phyloP scores from a whole-genome alignment of 1,284 basidiomycete species.

The Irpex sp. region DNA sequence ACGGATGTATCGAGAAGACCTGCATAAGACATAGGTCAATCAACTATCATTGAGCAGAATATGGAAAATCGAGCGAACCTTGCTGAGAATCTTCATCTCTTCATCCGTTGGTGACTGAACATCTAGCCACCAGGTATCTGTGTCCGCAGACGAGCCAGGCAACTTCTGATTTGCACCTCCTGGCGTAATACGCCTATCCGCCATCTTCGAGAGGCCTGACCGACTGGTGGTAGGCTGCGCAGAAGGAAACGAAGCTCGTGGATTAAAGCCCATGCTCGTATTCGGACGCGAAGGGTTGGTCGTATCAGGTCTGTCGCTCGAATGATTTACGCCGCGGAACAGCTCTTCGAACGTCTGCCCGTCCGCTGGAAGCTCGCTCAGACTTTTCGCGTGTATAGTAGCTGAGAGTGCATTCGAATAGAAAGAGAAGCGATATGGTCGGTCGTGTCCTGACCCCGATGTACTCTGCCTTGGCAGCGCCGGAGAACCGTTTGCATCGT shows the following conservation, averaged over 20 bases:
- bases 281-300: constrained; percentile 12
- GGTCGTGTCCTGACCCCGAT: constrained; percentile 56
- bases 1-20: constrained; percentile 96
- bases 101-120: constrained; percentile 93
- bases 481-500: not conserved
- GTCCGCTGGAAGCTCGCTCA: constrained; percentile 91
- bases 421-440: constrained; percentile 97
- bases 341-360: constrained; percentile 92
- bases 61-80: constrained; percentile 42
- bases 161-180: constrained; percentile 9
- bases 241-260: not conserved
- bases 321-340: constrained; percentile 53
- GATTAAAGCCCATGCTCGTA: constrained; percentile 8
- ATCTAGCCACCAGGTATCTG: constrained; percentile 94
- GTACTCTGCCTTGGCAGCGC: constrained; percentile 8
- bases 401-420: constrained; percentile 92
- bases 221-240: not conserved
- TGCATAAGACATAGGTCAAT: constrained; percentile 25
- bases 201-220: constrained; percentile 18
- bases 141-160: constrained; percentile 9
- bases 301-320: constrained; percentile 12
- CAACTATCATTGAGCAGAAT: too few relatives aligned
- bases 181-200: constrained; percentile 4
- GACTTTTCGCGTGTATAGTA: constrained; percentile 91
- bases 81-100: constrained; percentile 96